These are phyloP conservation scores for Pichia insulana DNA, from an alignment of 805 yeast species.

Conservation along the genomic window DNA sequence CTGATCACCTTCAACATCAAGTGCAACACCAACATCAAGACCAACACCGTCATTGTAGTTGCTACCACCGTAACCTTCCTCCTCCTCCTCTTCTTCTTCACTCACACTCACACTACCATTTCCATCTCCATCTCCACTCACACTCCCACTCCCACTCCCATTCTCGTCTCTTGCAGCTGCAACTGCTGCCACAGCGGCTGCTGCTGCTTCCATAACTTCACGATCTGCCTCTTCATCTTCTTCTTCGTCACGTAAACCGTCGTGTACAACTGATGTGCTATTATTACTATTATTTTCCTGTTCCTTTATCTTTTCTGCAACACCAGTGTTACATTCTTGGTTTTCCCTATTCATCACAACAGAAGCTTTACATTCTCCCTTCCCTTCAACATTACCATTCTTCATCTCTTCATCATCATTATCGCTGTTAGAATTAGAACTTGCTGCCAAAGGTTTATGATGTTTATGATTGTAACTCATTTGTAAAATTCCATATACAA, in stretches of 20 bases:
- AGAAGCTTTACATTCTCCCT: not conserved
- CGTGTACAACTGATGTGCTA: too few relatives aligned
- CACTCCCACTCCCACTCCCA: too few relatives aligned
- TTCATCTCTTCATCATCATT: not conserved
- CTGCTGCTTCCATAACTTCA: constrained; percentile 7
- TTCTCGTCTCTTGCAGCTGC: constrained; percentile 1
- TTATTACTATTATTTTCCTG: too few relatives aligned
- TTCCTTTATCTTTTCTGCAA: too few relatives aligned
- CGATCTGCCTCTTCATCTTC: not conserved
- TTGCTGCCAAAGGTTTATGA: constrained; percentile 26
- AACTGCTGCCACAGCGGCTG: constrained; percentile 10
- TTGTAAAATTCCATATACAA: constrained; percentile 30
- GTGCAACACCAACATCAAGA: not conserved
- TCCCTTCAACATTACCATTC: not conserved
- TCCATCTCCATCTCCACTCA: too few relatives aligned
- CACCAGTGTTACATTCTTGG: too few relatives aligned
- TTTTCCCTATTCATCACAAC: too few relatives aligned
- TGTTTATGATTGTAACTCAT: constrained; percentile 32
- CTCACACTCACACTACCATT: too few relatives aligned
- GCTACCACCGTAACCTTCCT: not conserved
- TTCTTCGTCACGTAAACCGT: not conserved
- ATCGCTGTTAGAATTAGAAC: not conserved
- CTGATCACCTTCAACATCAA: not conserved
- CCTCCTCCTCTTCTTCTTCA: not conserved
- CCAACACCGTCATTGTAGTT: not conserved